phyloP scores from a whole-genome alignment of 176 grass and related monocot genomes.

The Zoysia pacifica region DNA sequence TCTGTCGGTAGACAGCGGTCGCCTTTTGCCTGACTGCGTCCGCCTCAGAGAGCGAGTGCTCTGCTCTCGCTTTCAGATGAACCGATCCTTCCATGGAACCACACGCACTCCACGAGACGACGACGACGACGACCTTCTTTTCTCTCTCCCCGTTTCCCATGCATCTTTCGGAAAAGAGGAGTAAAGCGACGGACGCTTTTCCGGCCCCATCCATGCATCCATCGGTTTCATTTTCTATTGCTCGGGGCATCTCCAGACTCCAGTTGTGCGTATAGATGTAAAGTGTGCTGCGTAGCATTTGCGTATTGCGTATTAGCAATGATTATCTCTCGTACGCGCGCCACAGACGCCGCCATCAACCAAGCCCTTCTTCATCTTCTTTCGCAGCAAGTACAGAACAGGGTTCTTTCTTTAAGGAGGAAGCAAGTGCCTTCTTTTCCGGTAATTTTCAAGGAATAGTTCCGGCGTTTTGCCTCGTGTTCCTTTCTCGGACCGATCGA shows the following conservation, averaged over 20 bases:
- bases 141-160: not conserved
- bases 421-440: not conserved
- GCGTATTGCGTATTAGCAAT: constrained; percentile 4
- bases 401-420: not conserved
- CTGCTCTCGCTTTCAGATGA: no score
- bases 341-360: not conserved
- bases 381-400: not conserved
- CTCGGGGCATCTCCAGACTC: constrained; percentile 36
- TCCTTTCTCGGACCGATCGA: not conserved
- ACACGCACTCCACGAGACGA: no score
- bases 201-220: not conserved
- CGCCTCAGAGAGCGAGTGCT: no score
- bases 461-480: no score
- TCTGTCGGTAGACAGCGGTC: not conserved
- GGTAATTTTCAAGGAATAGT: not conserved
- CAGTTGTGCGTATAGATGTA: no score
- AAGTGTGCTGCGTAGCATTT: not conserved
- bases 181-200: not conserved
- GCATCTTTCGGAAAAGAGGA: not conserved
- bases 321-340: not conserved
- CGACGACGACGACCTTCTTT: no score
- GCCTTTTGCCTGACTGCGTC: no score
- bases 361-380: not conserved
- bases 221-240: constrained; percentile 6
- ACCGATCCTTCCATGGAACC: not conserved